Evolutionary conservation across 2,329 filamentous ascomycete genomes (phyloP).

Genomic region (Colletotrichum lentis): DNA sequence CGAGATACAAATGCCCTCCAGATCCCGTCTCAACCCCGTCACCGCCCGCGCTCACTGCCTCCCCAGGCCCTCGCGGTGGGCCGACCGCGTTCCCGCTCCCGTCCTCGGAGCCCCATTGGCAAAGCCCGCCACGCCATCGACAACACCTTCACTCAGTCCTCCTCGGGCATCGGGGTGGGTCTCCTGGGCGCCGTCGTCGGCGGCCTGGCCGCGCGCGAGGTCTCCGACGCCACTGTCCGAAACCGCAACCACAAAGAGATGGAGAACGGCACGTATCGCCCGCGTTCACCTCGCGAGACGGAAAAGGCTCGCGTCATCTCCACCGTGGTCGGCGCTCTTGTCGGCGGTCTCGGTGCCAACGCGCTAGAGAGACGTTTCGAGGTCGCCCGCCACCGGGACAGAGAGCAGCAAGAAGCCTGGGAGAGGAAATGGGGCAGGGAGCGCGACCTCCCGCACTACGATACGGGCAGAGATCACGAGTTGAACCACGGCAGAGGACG

Average conservation of each 20-base stretch:
- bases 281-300: conserved; percentile 39
- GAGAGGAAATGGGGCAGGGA: conserved; percentile 46
- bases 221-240: conserved; percentile 52
- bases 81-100: conserved; percentile 41
- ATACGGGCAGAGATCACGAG: conserved; percentile 38
- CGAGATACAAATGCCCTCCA: conserved; percentile 19
- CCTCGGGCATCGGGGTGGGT: conserved; percentile 59
- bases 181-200: conserved; percentile 64
- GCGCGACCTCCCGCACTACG: conserved; percentile 43
- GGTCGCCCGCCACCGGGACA: conserved; percentile 47
- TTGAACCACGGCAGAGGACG: conserved; percentile 38
- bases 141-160: conserved; percentile 58
- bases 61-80: conserved; percentile 25
- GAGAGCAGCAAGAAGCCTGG: conserved; percentile 47
- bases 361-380: conserved; percentile 57
- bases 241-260: conserved; percentile 40
- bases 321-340: conserved; percentile 63
- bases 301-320: conserved; percentile 53
- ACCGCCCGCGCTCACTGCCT: conserved; percentile 39
- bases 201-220: conserved; percentile 61
- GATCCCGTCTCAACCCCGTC: conserved; percentile 7
- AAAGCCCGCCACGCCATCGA: conserved; percentile 54
- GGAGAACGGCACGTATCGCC: conserved; percentile 26
- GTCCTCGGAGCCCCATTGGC: conserved; percentile 48
- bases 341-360: conserved; percentile 64